Evolutionary conservation across 805 yeast genomes (phyloP).

Genomic region (Clavispora asparagi): DNA sequence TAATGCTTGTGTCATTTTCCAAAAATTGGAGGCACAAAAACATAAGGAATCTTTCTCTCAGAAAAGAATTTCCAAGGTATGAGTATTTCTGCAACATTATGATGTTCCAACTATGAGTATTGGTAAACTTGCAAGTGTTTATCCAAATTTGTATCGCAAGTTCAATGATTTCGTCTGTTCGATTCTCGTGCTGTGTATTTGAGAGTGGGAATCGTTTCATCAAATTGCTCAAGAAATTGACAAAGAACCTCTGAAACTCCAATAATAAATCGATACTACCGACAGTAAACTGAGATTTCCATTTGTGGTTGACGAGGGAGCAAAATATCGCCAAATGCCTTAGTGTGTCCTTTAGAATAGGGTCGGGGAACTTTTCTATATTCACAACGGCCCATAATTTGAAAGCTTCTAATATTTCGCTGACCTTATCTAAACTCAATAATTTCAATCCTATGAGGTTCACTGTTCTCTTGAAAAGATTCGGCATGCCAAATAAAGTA

Average conservation of each 20-base stretch:
- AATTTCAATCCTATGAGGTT: constrained; percentile 4
- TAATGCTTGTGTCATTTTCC: constrained; percentile 9
- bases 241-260: constrained; percentile 7
- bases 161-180: constrained; percentile 21
- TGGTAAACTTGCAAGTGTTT: constrained; percentile 11
- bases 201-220: constrained; percentile 35
- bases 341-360: not conserved
- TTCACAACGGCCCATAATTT: not conserved
- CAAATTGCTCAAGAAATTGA: constrained; percentile 17
- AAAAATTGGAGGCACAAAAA: constrained; percentile 24
- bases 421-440: not conserved
- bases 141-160: constrained; percentile 28
- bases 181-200: constrained; percentile 17
- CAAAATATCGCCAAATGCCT: not conserved
- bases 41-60: constrained; percentile 30
- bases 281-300: not conserved
- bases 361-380: not conserved
- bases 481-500: constrained; percentile 1
- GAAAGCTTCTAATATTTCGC: not conserved
- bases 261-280: constrained; percentile 11
- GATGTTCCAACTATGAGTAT: constrained; percentile 29
- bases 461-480: constrained; percentile 3
- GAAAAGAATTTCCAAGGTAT: constrained; percentile 33
- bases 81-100: constrained; percentile 34
- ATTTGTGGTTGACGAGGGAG: not conserved